phyloP scores from a whole-genome alignment of 441 rosid genomes.

The Populus hybrid region DNA sequence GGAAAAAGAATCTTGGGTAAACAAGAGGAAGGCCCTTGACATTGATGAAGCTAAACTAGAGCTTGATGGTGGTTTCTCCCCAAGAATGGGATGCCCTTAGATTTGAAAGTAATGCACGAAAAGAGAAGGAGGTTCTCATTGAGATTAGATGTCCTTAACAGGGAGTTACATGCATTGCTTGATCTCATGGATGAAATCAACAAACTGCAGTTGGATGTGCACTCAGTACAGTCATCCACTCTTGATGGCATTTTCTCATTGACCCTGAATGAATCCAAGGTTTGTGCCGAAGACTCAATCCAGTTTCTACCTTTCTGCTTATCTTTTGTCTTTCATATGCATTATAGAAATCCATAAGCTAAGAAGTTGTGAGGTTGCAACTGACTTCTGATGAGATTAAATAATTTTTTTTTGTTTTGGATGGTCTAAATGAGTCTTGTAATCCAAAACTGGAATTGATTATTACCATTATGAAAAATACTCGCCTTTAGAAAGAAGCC shows the following conservation, averaged over 20 bases:
- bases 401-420: too few species aligned
- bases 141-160: conserved; percentile 61
- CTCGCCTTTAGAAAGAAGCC: neutral
- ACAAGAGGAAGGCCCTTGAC: conserved; percentile 58
- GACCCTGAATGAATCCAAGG: conserved; percentile 68
- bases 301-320: neutral
- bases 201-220: conserved; percentile 65
- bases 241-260: conserved; percentile 49
- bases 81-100: conserved; percentile 27
- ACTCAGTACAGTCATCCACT: conserved; percentile 60
- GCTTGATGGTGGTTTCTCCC: conserved; percentile 12
- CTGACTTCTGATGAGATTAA: neutral
- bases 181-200: conserved; percentile 73
- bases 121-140: conserved; percentile 55
- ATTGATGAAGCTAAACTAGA: conserved; percentile 33
- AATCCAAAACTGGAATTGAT: neutral
- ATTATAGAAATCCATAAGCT: neutral
- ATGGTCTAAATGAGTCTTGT: too few species aligned
- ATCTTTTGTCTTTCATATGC: neutral
- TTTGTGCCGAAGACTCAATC: conserved; percentile 13
- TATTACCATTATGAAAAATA: neutral
- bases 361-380: too few species aligned
- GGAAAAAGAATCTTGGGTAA: conserved; percentile 24
- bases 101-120: conserved; percentile 55
- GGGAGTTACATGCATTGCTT: conserved; percentile 49